Conservation (phyloP, 2,329 filamentous ascomycete genomes). For the Talaromyces piceae region DNA sequence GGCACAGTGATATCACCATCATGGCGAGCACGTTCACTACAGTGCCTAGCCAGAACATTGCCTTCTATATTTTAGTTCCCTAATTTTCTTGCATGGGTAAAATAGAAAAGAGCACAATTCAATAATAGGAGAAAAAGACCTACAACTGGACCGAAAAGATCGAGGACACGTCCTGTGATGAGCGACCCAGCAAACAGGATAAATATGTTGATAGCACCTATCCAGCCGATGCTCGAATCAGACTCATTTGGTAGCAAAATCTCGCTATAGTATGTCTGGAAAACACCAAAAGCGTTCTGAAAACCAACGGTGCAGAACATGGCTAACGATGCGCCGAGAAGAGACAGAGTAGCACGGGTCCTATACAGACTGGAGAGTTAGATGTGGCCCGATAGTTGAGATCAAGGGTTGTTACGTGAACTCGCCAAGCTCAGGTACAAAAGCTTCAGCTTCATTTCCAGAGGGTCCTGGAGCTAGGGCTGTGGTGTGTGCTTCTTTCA, state of each 20-base stretch:
- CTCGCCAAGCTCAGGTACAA: slow-evolving; percentile 11
- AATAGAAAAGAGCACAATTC: no score
- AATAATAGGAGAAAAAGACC: background rate
- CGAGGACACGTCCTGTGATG: slow-evolving; percentile 23
- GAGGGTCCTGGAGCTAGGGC: background rate
- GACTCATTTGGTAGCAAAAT: slow-evolving; percentile 19
- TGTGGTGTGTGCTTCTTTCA: background rate
- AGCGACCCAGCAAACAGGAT: slow-evolving; percentile 24
- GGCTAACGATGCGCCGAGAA: slow-evolving; percentile 23
- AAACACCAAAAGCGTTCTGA: slow-evolving; percentile 31
- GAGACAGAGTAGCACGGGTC: slow-evolving; percentile 18
- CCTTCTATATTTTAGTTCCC: slow-evolving; percentile 13
- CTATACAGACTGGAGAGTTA: slow-evolving; percentile 14
- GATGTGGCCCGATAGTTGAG: background rate
- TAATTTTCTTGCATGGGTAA: background rate
- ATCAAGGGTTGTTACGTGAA: slow-evolving; percentile 16
- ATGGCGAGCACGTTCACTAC: slow-evolving; percentile 22
- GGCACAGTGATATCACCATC: slow-evolving; percentile 33
- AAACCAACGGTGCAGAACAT: slow-evolving; percentile 34
- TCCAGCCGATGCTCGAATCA: slow-evolving; percentile 27
- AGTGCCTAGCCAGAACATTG: slow-evolving; percentile 22
- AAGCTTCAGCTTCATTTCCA: background rate
- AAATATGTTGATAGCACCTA: slow-evolving; percentile 26
- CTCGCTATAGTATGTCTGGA: slow-evolving; percentile 26
- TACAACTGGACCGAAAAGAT: slow-evolving; percentile 25